These are phyloP conservation scores for Aspergillus latus DNA, from an alignment of 2,329 filamentous ascomycete genomes.

Conservation along the genomic window DNA sequence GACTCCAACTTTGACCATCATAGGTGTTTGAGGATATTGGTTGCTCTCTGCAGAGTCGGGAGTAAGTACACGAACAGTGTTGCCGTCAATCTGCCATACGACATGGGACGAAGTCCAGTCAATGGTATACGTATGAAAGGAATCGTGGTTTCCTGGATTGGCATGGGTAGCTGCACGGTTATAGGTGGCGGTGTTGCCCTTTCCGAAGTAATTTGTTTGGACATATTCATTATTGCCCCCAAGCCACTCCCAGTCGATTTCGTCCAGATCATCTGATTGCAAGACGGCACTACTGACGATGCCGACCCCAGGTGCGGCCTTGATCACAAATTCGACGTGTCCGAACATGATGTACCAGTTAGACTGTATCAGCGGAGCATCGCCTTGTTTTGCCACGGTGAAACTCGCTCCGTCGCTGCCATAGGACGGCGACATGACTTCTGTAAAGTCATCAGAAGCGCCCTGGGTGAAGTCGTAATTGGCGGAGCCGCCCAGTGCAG, in stretches of 20 bases:
- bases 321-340: conserved; percentile 79
- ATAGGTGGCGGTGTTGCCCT: conserved; percentile 81
- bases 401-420: conserved; percentile 75
- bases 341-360: conserved; percentile 99
- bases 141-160: conserved; percentile 65
- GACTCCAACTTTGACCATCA: conserved; percentile 87
- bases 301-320: conserved; percentile 81
- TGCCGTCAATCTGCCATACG: conserved; percentile 80
- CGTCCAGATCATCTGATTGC: conserved; percentile 87
- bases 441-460: conserved; percentile 73
- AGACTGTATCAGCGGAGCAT: conserved; percentile 81
- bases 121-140: conserved; percentile 82
- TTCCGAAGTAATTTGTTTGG: conserved; percentile 98
- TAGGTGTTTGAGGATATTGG: conserved; percentile 93
- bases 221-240: conserved; percentile 73
- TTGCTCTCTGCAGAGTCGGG: conserved; percentile 63
- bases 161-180: conserved; percentile 82
- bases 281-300: conserved; percentile 93
- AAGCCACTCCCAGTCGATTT: conserved; percentile 97
- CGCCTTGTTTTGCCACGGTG: conserved; percentile 72
- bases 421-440: conserved; percentile 70
- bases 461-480: conserved; percentile 80
- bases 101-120: conserved; percentile 88
- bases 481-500: conserved; percentile 79
- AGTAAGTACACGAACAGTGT: conserved; percentile 72